Evolutionary conservation across 2,329 filamentous ascomycete species (phyloP), one percentile per base, ranked within the genome.

Genomic region (Setomelanomma holmii): DNA sequence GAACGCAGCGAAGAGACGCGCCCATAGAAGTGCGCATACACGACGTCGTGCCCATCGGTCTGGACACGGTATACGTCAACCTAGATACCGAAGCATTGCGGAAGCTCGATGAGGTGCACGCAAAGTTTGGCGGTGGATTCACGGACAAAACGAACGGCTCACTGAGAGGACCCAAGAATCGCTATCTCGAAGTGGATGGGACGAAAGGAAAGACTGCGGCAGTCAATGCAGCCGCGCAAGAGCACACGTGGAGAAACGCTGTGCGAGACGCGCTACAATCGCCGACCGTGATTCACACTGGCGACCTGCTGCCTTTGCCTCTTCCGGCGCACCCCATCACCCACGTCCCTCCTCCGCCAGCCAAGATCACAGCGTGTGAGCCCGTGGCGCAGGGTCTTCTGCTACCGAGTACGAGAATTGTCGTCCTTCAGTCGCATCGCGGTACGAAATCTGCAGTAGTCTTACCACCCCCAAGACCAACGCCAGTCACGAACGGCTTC

Each of bases 351-450:
- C 85, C 91, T 12, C 90, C 91, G 36, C 91, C 93, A 0, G 95
- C 91, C 36, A 92, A 89, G 75, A 90, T 98, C 55, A 87, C 90
- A 41, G 86, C 96, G n/a, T 98, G 93, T 71, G 95, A 99, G 72
- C 95, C 95, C 7, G 92, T 98, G 14, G 86, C 90, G 5, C 95
- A 99, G 75, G 95, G 95, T 7, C 75, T 95, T 4, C 73, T 99
- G 40, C 83, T 87, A 7, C 82, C 90, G 0, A 83, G 80, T 11
- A 99, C 93, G 14, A 92, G 89, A 66, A 91, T 99, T 51, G 87
- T 99, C 20, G 81, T 98, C 19, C 87, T 90, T 41, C 83, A 84
- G 81, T 61, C 81, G 79, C 83, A 85, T 51, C 69, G 67, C 38
- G 60, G 70, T 80, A 72, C 67, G 87, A 84, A 77, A 81, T 71